Conservation (phyloP, 768 basidiomycete species). For the Trametes sanguinea region DNA sequence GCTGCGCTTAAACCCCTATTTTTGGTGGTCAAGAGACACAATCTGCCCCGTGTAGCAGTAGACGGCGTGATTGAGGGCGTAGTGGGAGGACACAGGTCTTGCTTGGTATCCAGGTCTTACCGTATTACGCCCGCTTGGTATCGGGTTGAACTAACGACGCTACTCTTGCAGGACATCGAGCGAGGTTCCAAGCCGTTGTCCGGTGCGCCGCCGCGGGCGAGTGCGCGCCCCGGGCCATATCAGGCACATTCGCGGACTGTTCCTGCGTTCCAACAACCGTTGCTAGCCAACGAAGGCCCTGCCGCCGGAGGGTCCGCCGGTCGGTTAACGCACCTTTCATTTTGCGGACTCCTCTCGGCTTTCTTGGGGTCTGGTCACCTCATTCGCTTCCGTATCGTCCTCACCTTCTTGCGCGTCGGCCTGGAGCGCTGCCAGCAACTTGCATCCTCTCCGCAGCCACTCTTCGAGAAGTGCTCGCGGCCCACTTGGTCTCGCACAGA, state of each 20-base stretch:
- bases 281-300: conserved; percentile 11
- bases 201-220: not conserved
- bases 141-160: not conserved
- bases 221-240: not conserved
- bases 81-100: too few species aligned
- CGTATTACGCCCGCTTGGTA: too few species aligned
- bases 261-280: conserved; percentile 5
- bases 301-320: conserved; percentile 8
- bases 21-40: too few species aligned
- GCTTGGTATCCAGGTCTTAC: too few species aligned
- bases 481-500: not conserved
- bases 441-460: not conserved
- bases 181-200: not conserved
- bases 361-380: not conserved
- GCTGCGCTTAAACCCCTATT: not conserved
- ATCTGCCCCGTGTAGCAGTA: too few species aligned
- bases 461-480: not conserved
- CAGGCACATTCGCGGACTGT: conserved; percentile 11
- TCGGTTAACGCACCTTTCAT: conserved; percentile 17
- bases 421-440: conserved; percentile 10
- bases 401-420: conserved; percentile 8
- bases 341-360: conserved; percentile 12
- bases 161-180: not conserved
- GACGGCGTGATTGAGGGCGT: too few species aligned
- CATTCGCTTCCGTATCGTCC: not conserved